Base-by-base conservation (phyloP, 2,329 filamentous ascomycete genomes). In the Colletotrichum agaves region DNA sequence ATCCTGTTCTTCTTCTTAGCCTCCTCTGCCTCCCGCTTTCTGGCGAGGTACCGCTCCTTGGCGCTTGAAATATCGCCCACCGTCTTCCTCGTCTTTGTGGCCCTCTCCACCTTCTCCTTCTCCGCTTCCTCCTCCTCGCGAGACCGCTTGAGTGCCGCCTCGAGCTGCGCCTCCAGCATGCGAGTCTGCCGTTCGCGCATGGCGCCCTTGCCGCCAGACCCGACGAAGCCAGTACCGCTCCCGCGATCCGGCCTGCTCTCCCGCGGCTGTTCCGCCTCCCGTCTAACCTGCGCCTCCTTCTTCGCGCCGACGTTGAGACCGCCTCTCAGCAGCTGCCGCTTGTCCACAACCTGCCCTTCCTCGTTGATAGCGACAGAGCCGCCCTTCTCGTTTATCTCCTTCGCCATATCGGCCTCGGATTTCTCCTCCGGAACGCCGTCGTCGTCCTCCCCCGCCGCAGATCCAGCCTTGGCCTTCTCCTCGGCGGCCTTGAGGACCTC, bases 261-360 rank as follows among this genome's bases (percentile, higher is more conserved):
- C 37, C 46, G 6, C 70, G 67, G 7, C 73, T 76, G 53, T 70
- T 70, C 31, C 69, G 69, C 60, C 43, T 71, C 69, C 43, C 61
- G 43, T 68, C 21, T 73, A 69, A 19, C 76, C 63, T 85, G 80
- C 10, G 76, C 74, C 76, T 88, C 89, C 72, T 90, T 89, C 75
- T 88, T 90, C 0, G 85, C 82, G 56, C 85, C 85, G 17, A 96
- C 80, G 73, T 97, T 97, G 58, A 97, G 83, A 27, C 93, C 93
- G 6, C 92, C 91, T 52, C 82, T 85, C 6, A 97, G 85, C 8
- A 96, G 82, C 76, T 96, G 90, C n/a, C 92, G 85, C 82, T 94
- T 95, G 76, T 97, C 93, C 27, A 93, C 90, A 2, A 96, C 90
- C 75, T 94, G 88, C 0, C 93, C 93, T 43, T 96, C 93, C 69